Evolutionary conservation across 192 early-diverging fungal species (phyloP), one percentile per base, ranked within the genome.

Genomic region (Coemansia sp.): DNA sequence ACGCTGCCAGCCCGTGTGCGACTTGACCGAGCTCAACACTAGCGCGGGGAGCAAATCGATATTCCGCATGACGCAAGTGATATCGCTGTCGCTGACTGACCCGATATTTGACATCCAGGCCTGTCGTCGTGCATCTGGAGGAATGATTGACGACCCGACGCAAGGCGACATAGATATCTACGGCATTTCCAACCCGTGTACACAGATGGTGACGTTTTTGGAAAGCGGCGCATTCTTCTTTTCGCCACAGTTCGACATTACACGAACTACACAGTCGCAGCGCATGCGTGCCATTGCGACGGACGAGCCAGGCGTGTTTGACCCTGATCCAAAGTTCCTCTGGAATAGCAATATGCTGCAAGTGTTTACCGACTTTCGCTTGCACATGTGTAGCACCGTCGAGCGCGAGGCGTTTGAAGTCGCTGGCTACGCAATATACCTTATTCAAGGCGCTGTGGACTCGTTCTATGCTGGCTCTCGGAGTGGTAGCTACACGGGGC

Each of bases 191-290:
- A 94, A 97, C 75, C 95, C 95, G 6, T 95, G 94, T 68, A 60
- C 77, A 16, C 79, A 85, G 27, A 82, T 98, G 37, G 85, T 87
- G 63, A 89, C 92, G 65, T 87, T 96, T 46, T 79, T 99, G 16
- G 89, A 88, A 46, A 88, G 87, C 65, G 95, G 95, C 17, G 90
- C 89, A 4, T 99, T 99, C 72, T 99, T 93, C 79, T 99, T 95
- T 76, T 91, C 93, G 6, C 89, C 92, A 0, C 87, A 87, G 42
- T 91, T 92, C 62, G 98, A 99, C 72, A 79, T 99, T 40, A 96
- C 96, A 2, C 89, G 92, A 27, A 89, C 87, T 5, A 67, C 89
- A 9, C 93, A 94, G 79, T 78, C 85, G 56, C 88, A 92, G 81
- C 79, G 84, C 50, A 57, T 82, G 62, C 73, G 83, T 16, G 59